Percentiles rank a stretch among this genome's conserved stretches.
phyloP scores from a whole-genome alignment of 306 rosid genomes.

The Herpetospermum pedunculosum region DNA sequence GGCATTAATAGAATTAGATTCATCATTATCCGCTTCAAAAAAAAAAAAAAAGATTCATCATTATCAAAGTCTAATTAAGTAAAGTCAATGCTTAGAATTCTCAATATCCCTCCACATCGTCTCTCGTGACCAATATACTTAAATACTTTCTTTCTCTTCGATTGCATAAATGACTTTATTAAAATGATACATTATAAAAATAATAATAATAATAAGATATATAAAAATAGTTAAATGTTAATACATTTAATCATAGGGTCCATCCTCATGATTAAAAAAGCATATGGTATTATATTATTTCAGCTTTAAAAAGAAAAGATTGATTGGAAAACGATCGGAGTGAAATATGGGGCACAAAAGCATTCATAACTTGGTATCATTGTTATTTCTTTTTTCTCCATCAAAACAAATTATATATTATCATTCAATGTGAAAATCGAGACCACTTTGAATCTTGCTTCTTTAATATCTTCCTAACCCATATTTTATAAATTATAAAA shows the following conservation, averaged over 20 bases:
- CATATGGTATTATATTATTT: conserved; percentile 12
- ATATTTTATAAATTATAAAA: background rate
- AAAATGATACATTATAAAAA: no score
- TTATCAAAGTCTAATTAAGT: conserved; percentile 20
- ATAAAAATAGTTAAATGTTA: no score
- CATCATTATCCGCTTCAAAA: conserved; percentile 35
- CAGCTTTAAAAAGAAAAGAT: conserved; percentile 17
- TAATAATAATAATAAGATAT: no score
- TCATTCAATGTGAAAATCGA: background rate
- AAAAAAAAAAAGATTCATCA: conserved; percentile 25
- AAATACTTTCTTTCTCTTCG: background rate
- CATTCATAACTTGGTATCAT: conserved; percentile 29
- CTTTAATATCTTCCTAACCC: background rate
- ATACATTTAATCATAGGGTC: conserved; percentile 13
- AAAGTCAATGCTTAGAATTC: conserved; percentile 25
- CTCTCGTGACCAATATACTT: conserved; percentile 12
- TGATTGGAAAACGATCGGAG: conserved; percentile 55
- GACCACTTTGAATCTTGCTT: background rate
- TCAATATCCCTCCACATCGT: conserved; percentile 20
- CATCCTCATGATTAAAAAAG: conserved; percentile 39
- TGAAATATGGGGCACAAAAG: conserved; percentile 49
- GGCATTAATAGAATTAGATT: background rate
- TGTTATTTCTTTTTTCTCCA: conserved; percentile 15
- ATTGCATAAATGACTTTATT: background rate
- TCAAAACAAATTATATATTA: conserved; percentile 3